Percentiles rank a stretch among this genome's conserved stretches.
Conservation (phyloP, 306 rosid species). For the Mimosa bimucronata region DNA sequence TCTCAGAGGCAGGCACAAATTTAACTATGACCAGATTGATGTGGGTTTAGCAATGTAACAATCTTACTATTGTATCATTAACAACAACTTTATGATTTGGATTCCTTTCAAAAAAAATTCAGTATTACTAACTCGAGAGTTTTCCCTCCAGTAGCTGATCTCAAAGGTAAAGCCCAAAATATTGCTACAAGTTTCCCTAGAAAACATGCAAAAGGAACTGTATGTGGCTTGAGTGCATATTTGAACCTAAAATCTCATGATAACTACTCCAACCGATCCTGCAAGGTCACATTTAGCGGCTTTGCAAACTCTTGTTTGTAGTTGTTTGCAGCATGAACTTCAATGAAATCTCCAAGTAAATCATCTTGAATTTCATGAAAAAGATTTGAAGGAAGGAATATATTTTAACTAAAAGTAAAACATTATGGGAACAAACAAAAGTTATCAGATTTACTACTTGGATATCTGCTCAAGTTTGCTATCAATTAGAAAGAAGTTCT, state of each 20-base stretch:
- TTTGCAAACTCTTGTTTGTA: neutral
- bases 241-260: neutral
- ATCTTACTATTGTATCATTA: slow-evolving; percentile 15
- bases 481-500: slow-evolving; percentile 35
- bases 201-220: neutral
- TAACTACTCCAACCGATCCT: neutral
- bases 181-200: neutral
- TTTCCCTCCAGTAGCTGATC: neutral
- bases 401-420: slow-evolving; percentile 21
- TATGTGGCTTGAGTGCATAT: neutral
- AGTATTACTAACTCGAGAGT: neutral
- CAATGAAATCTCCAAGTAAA: neutral
- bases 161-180: neutral
- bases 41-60: slow-evolving; percentile 29
- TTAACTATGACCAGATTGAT: slow-evolving; percentile 34
- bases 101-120: neutral
- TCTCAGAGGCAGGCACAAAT: slow-evolving; percentile 28
- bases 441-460: slow-evolving; percentile 21
- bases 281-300: neutral
- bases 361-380: slow-evolving; percentile 20
- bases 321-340: slow-evolving; percentile 2
- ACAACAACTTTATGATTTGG: slow-evolving; percentile 3
- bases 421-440: slow-evolving; percentile 21
- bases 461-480: slow-evolving; percentile 33
- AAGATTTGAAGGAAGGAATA: slow-evolving; percentile 19